Evolutionary conservation across 768 basidiomycete species (phyloP), one percentile per base, ranked within the genome.

Genomic region (Tylopilus rubrobrunneus): DNA sequence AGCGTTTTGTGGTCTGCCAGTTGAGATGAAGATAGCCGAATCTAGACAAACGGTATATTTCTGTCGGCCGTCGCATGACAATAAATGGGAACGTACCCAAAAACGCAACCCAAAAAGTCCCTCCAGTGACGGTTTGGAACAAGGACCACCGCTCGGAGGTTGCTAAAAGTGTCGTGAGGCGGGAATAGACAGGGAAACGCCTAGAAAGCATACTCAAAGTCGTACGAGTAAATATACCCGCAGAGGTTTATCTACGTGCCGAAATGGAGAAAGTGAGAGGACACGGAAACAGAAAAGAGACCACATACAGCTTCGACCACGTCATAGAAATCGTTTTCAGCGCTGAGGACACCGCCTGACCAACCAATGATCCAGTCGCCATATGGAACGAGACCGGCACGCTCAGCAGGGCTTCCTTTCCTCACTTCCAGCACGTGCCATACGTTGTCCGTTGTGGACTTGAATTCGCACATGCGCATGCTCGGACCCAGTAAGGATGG

Each of bases 401-500:
- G 91, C 75, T 98, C 95, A 9, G 96, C 97, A 7, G 97, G 97
- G 57, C 88, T 91, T 21, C 93, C 96, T 69, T 99, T 95, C 39
- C 96, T 74, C 14, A 99, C 93, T 66, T 99, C 97, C 44, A 99
- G 77, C 39, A 99, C 93, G 71, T 98, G 97, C 95, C 97, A 99
- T 5, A 99, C 94, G 58, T 89, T 92, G 65, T 98, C 93, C 19
- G 91, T 75, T 15, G 96, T 89, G 48, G 82, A 78, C 62, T 91
- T 87, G 5, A 96, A 94, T 67, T 90, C 83, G 66, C 97, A 99
- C 66, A 98, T 81, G 21, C 96, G 83, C 83, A 98, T 86, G 64
- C 89, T 93, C 7, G 98, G 77, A 1, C 97, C 97, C 23, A 99
- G 78, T n/a, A 98, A 71, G 9, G 94, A 96, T 5, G 96, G 95